Evolutionary conservation across 1,284 basidiomycete genomes (phyloP).

Genomic region (Ustilago tritici): DNA sequence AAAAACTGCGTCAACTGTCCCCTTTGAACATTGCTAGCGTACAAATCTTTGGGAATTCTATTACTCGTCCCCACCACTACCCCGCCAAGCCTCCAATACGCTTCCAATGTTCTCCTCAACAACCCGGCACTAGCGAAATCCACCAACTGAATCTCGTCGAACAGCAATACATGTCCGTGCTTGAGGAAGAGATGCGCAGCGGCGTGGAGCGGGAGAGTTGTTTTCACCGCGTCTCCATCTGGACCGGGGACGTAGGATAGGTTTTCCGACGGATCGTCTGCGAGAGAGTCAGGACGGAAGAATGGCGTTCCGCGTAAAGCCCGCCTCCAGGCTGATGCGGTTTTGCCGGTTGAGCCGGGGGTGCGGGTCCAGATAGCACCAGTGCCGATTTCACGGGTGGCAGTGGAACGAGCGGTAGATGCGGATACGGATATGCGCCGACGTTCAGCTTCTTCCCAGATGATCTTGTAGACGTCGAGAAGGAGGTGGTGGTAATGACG

Average conservation of each 20-base stretch:
- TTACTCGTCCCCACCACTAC: conserved; percentile 76
- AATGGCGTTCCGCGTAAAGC: conserved; percentile 57
- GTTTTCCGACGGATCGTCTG: conserved; percentile 15
- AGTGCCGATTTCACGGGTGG: conserved; percentile 43
- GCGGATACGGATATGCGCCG: conserved; percentile 66
- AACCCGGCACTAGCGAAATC: conserved; percentile 77
- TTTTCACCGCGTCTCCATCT: conserved; percentile 51
- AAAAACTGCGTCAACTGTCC: conserved; percentile 75
- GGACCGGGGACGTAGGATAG: conserved; percentile 43
- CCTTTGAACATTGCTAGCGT: conserved; percentile 78
- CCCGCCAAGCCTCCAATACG: conserved; percentile 82
- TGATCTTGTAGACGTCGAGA: conserved; percentile 77
- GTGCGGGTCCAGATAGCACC: conserved; percentile 70
- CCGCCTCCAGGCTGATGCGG: conserved; percentile 32
- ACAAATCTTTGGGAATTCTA: conserved; percentile 78
- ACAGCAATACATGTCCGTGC: conserved; percentile 75
- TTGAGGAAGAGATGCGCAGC: conserved; percentile 74
- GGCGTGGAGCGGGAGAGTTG: conserved; percentile 70
- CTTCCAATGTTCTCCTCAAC: conserved; percentile 78
- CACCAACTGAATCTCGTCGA: conserved; percentile 80
- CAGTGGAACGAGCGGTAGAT: conserved; percentile 47
- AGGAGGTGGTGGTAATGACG: conserved; percentile 80
- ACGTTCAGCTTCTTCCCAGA: conserved; percentile 75
- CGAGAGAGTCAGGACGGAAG: conserved; percentile 54
- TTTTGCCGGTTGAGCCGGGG: conserved; percentile 1